Percentiles rank a stretch among this genome's conserved stretches.
These are phyloP conservation scores for Hanseniaspora singularis DNA, from an alignment of 805 yeast species.

Conservation along the genomic window DNA sequence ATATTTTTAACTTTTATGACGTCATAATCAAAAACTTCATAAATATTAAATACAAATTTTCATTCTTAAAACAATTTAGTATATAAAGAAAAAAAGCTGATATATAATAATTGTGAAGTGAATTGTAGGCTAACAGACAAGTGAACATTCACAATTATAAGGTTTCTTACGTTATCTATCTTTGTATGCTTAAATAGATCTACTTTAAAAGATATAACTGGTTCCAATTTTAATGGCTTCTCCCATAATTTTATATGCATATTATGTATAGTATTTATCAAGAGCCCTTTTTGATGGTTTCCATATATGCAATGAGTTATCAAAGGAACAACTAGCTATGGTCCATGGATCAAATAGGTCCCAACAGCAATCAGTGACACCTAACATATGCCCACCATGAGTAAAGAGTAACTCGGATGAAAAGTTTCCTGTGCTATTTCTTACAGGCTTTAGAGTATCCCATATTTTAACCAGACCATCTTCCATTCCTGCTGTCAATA, in stretches of 20 bases:
- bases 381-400: slow-evolving; percentile 82
- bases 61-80: too few species aligned
- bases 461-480: slow-evolving; percentile 53
- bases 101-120: too few species aligned
- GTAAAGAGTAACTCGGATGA: slow-evolving; percentile 36
- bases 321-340: slow-evolving; percentile 69
- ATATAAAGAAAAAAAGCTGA: too few species aligned
- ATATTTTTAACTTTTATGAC: too few species aligned
- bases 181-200: too few species aligned
- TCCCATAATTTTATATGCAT: background rate
- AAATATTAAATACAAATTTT: too few species aligned
- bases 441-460: slow-evolving; percentile 34
- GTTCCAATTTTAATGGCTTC: too few species aligned
- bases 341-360: slow-evolving; percentile 57
- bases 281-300: slow-evolving; percentile 38
- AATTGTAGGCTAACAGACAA: too few species aligned
- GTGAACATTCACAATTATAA: too few species aligned
- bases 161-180: too few species aligned
- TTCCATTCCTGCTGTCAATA: slow-evolving; percentile 56
- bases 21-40: too few species aligned
- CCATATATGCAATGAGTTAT: slow-evolving; percentile 82
- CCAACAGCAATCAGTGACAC: slow-evolving; percentile 79
- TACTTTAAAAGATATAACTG: too few species aligned
- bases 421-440: slow-evolving; percentile 5
- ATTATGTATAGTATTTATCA: slow-evolving; percentile 2